These are phyloP conservation scores for Bretschneidera sinensis DNA, from an alignment of 345 rosid genomes.

Conservation along the genomic window DNA sequence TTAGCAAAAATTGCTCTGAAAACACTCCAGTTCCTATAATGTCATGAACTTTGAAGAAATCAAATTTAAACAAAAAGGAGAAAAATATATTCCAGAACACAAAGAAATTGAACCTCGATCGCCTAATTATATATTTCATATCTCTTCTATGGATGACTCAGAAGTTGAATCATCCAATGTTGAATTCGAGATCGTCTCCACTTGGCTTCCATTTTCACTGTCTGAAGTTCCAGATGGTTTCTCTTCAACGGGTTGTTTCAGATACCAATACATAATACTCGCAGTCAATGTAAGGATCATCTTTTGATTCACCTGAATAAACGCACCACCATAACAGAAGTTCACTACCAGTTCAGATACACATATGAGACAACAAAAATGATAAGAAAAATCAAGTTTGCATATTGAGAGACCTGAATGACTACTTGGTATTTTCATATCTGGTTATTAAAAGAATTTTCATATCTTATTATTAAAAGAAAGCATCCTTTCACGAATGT, in stretches of 20 bases:
- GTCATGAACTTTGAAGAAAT: conserved; percentile 27
- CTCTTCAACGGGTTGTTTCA: conserved; percentile 71
- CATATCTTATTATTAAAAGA: no score
- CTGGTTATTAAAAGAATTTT: no score
- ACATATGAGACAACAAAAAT: neutral
- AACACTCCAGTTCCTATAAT: conserved; percentile 23
- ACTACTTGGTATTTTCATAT: neutral
- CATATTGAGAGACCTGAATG: neutral
- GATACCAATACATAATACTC: conserved; percentile 88
- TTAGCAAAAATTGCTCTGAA: conserved; percentile 32
- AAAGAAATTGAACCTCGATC: neutral
- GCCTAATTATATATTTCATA: conserved; percentile 25
- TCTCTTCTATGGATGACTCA: conserved; percentile 65
- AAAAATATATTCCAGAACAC: neutral
- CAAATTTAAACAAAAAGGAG: conserved; percentile 15
- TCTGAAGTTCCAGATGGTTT: conserved; percentile 59
- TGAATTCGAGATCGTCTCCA: conserved; percentile 55
- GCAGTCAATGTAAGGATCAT: conserved; percentile 94
- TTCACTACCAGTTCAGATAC: neutral
- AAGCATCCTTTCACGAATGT: no score
- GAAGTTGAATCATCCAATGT: conserved; percentile 82
- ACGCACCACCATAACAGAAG: neutral
- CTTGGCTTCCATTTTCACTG: conserved; percentile 49
- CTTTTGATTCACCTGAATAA: conserved; percentile 86
- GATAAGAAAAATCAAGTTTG: neutral